Evolutionary conservation across 164 flowering plant genomes (phyloP).

Genomic region (Stephania yunnanensis): DNA sequence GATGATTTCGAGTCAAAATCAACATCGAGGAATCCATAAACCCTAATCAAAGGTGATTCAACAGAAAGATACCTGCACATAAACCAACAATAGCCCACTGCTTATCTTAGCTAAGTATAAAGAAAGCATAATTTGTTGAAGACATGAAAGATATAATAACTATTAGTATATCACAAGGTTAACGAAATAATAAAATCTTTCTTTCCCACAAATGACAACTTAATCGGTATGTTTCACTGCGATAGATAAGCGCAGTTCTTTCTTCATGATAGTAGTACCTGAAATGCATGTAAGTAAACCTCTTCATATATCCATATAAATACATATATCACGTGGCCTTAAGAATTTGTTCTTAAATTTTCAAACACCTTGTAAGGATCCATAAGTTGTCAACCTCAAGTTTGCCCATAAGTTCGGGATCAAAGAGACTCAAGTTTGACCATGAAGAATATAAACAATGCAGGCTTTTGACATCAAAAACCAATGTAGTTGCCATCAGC

Average conservation of each 20-base stretch:
- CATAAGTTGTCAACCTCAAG: neutral
- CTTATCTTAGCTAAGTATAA: slow-evolving; percentile 9
- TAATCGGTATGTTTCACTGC: too few species aligned
- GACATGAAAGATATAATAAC: slow-evolving; percentile 1
- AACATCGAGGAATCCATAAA: slow-evolving; percentile 67
- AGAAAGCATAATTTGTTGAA: neutral
- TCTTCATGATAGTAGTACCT: neutral
- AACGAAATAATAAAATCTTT: neutral
- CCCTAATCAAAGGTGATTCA: slow-evolving; percentile 46
- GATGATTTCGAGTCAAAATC: slow-evolving; percentile 29
- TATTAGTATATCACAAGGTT: neutral
- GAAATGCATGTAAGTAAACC: neutral
- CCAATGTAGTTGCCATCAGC: neutral
- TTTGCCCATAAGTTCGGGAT: neutral
- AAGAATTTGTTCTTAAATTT: neutral
- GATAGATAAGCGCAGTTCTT: too few species aligned
- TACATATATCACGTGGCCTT: neutral
- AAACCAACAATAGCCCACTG: slow-evolving; percentile 11
- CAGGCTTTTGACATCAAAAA: neutral
- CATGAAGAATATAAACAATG: neutral
- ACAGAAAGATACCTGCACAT: slow-evolving; percentile 64
- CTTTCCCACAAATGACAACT: neutral
- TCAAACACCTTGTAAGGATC: neutral
- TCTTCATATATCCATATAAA: neutral
- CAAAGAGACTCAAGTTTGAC: neutral